Evolutionary conservation across 306 rosid species (phyloP).

Genomic region (Lathyrus sativus): DNA sequence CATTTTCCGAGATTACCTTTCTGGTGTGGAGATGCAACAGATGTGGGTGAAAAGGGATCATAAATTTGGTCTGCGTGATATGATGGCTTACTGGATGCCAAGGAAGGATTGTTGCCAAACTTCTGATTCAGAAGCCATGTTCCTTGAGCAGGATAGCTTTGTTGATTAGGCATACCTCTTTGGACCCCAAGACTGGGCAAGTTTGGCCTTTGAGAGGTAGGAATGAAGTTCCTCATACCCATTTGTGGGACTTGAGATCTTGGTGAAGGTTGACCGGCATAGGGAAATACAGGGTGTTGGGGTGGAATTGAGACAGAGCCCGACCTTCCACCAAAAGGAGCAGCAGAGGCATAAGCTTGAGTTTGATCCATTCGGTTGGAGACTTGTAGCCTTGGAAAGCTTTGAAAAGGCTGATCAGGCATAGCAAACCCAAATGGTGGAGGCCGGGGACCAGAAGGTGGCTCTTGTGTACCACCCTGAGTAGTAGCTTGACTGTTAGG

Average conservation of each 20-base stretch:
- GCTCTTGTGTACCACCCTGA: constrained; percentile 49
- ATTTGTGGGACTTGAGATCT: constrained; percentile 50
- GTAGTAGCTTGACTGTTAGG: constrained; percentile 47
- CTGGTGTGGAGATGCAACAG: constrained; percentile 50
- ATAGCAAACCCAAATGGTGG: constrained; percentile 48
- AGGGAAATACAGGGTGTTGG: constrained; percentile 53
- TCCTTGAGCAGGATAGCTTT: constrained; percentile 47
- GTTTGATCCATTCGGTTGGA: constrained; percentile 52
- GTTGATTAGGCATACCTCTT: constrained; percentile 53
- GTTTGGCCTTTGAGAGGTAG: constrained; percentile 56
- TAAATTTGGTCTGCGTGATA: constrained; percentile 74
- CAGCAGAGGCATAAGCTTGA: constrained; percentile 42
- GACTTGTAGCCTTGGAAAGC: constrained; percentile 55
- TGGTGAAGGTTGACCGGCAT: constrained; percentile 48
- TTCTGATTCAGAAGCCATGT: constrained; percentile 52
- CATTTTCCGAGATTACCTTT: constrained; percentile 49
- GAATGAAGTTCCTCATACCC: constrained; percentile 60
- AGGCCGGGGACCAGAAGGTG: constrained; percentile 48
- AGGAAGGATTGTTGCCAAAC: constrained; percentile 46
- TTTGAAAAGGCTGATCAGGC: constrained; percentile 56
- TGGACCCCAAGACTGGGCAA: constrained; percentile 43
- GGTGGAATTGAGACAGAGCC: constrained; percentile 49
- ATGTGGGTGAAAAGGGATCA: constrained; percentile 93
- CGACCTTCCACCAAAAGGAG: constrained; percentile 54
- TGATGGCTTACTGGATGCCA: constrained; percentile 50